phyloP scores from a whole-genome alignment of 495 filamentous ascomycete genomes.

The Penicillium argentinense region DNA sequence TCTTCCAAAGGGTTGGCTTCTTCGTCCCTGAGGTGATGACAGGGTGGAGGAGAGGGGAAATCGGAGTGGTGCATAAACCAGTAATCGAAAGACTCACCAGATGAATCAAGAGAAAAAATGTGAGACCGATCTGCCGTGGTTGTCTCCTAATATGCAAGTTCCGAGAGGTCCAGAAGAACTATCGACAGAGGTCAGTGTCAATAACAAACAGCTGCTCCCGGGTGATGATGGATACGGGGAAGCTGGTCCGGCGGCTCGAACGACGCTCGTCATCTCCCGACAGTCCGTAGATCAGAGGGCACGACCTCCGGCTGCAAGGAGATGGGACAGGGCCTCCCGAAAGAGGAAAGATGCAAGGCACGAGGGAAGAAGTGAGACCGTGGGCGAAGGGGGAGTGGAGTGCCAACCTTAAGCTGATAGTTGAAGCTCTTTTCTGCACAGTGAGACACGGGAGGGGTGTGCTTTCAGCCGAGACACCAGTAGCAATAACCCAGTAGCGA shows the following conservation, averaged over 20 bases:
- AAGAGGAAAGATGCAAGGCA: slow-evolving; percentile 45
- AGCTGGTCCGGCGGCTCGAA: slow-evolving; percentile 15
- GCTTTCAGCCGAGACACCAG: slow-evolving; percentile 36
- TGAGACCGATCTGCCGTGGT: slow-evolving; percentile 29
- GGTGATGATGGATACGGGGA: slow-evolving; percentile 21
- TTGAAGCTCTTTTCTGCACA: slow-evolving; percentile 3
- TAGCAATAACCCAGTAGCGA: slow-evolving; percentile 3
- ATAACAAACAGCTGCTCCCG: slow-evolving; percentile 36
- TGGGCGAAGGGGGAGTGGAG: slow-evolving; percentile 24
- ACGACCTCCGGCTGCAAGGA: slow-evolving; percentile 42
- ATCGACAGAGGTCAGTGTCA: slow-evolving; percentile 31
- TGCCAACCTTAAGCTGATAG: slow-evolving; percentile 33
- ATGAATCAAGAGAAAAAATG: slow-evolving; percentile 24
- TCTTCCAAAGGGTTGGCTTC: slow-evolving; percentile 2
- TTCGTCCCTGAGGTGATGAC: not conserved
- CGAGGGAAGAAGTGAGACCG: slow-evolving; percentile 35
- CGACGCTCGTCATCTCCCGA: slow-evolving; percentile 36
- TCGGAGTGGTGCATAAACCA: slow-evolving; percentile 36
- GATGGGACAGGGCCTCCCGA: slow-evolving; percentile 27
- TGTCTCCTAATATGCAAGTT: slow-evolving; percentile 38
- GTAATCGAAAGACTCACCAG: slow-evolving; percentile 32
- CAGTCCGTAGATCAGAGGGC: slow-evolving; percentile 15
- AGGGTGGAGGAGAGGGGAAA: slow-evolving; percentile 11
- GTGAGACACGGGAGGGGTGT: slow-evolving; percentile 13
- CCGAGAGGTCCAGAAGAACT: slow-evolving; percentile 19